These are phyloP conservation scores for Pseudocercospora macadamiae DNA, from an alignment of 2,329 filamentous ascomycete genomes.

Conservation along the genomic window DNA sequence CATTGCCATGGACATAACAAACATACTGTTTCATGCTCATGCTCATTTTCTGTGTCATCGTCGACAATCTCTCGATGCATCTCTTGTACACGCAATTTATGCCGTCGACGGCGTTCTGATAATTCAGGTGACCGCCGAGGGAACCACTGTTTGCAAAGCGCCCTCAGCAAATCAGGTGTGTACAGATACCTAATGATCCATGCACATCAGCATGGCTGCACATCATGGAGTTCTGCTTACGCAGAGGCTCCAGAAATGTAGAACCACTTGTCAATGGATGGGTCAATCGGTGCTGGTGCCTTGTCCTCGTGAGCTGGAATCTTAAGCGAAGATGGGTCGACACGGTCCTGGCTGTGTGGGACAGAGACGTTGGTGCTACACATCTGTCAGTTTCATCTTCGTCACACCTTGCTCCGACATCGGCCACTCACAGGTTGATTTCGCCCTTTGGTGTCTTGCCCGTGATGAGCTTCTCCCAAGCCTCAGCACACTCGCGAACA, in stretches of 20 bases:
- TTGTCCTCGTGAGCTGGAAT: constrained; percentile 82
- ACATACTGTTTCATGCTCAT: not conserved
- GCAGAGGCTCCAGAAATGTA: constrained; percentile 91
- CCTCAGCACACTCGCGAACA: constrained; percentile 92
- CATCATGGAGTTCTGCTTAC: constrained; percentile 34
- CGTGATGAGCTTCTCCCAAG: constrained; percentile 93
- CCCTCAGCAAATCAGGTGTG: not conserved
- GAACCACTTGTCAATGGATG: constrained; percentile 99
- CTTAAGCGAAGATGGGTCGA: constrained; percentile 69
- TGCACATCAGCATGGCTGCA: constrained; percentile 12
- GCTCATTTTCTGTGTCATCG: constrained; percentile 1
- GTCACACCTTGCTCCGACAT: not conserved
- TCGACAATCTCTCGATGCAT: not conserved
- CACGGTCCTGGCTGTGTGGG: constrained; percentile 71
- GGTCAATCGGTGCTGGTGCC: constrained; percentile 83
- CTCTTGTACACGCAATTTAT: not conserved
- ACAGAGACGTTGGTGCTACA: constrained; percentile 80
- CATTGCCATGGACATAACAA: not conserved
- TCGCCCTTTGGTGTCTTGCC: constrained; percentile 81
- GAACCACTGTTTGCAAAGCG: not conserved
- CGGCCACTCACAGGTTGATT: constrained; percentile 73
- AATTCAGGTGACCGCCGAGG: not conserved
- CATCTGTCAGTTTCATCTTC: not conserved
- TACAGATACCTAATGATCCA: not conserved
- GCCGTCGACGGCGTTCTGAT: not conserved